These are phyloP conservation scores for Coniferiporia sulphurascens DNA, from an alignment of 1,284 basidiomycete genomes.

Conservation along the genomic window DNA sequence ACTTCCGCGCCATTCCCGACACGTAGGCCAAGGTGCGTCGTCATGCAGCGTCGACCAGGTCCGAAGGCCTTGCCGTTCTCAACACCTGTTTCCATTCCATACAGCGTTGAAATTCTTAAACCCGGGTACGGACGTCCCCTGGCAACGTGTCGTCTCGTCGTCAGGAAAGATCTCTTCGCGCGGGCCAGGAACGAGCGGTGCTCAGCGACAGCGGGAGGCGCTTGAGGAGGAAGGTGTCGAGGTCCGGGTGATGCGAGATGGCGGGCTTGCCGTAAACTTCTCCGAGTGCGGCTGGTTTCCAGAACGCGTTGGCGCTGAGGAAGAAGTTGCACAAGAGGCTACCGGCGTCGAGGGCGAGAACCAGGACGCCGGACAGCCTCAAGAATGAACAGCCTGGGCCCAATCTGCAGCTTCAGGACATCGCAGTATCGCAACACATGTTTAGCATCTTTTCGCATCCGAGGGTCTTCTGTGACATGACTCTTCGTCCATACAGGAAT, in stretches of 20 bases:
- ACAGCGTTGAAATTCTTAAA: conserved; percentile 67
- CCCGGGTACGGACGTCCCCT: conserved; percentile 61
- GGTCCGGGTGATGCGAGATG: conserved; percentile 42
- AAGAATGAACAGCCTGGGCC: not conserved
- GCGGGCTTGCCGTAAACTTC: conserved; percentile 48
- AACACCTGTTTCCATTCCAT: not conserved
- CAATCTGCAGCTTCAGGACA: too few relatives aligned
- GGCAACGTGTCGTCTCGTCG: conserved; percentile 68
- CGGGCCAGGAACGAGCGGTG: conserved; percentile 68
- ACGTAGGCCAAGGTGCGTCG: conserved; percentile 76
- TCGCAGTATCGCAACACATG: not conserved
- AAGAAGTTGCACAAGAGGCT: not conserved
- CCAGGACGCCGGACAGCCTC: not conserved
- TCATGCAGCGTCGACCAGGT: too few relatives aligned
- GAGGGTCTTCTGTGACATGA: not conserved
- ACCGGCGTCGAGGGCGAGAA: not conserved
- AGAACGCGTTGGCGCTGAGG: conserved; percentile 24
- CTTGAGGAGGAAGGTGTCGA: conserved; percentile 70
- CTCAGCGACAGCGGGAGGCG: conserved; percentile 57
- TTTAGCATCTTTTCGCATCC: not conserved
- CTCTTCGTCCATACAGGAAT: not conserved
- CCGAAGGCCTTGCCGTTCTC: not conserved
- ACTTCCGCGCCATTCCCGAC: conserved; percentile 77
- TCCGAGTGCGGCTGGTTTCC: conserved; percentile 60
- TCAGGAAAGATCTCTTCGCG: conserved; percentile 74